Evolutionary conservation across 2,329 filamentous ascomycete species (phyloP), one percentile per base, ranked within the genome.

Genomic region (Penicillium verrucosum): DNA sequence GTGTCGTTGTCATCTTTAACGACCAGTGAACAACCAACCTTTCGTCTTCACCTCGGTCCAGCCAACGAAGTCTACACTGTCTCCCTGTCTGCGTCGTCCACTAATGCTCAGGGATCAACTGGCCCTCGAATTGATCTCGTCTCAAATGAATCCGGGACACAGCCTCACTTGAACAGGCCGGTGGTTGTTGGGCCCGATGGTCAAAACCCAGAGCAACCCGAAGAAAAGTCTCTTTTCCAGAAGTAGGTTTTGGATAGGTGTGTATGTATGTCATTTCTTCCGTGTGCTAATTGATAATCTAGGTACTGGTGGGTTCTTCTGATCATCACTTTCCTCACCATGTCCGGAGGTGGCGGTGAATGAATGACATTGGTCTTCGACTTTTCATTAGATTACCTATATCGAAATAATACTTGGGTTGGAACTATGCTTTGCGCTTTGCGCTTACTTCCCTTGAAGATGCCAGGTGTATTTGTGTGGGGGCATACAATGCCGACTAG

Each of bases 221-320:
- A 63, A 25, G 76, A 78, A 64, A 80, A 79, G 65, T 71, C 72
- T 9, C 69, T 79, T 52, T 70, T 79, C 44, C 76, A 78, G 57
- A 78, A 73, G 75, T 76, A 65, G 61, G 75, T 67, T 32, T 29
- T 10, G 4, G 5, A 34, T 40, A 32, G 12, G 4, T 21, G 4
- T 51, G 2, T 16, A 6, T 37, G 3, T 51, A 1, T 18, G 9
- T 37, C 41, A 12, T 40, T 5, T 51, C 7, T 5, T 42, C 14
- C 23, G n/a, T 18, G 8, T 46, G 25, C 53, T 56, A 56, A 56
- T 52, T 3, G 14, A 21, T n/a, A 38, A 43, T 52, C 3, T 48
- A 77, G 77, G 58, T 80, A 80, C 61, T 80, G 77, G 77, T 80
- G 77, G 77, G 71, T 77, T 40, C 68, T 78, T 51, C 67, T 77